phyloP scores from a whole-genome alignment of 345 rosid species.

The Lepidium sativum region DNA sequence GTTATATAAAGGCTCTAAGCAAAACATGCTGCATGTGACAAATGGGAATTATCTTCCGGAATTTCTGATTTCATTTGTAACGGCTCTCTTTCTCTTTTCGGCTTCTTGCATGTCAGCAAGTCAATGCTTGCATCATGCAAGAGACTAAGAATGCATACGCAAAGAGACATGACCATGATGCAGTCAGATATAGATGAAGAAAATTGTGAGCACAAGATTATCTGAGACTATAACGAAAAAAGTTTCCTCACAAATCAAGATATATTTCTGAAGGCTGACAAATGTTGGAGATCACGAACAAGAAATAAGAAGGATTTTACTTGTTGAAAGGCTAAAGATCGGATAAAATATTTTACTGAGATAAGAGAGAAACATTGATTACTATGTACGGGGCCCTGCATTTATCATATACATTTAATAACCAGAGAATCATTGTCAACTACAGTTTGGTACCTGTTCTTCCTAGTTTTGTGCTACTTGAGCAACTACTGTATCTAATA shows the following conservation, averaged over 20 bases:
- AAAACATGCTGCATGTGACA: slow-evolving; percentile 24
- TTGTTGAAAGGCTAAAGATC: neutral
- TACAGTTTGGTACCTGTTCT: slow-evolving; percentile 1
- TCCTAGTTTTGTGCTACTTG: neutral
- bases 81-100: slow-evolving; percentile 9
- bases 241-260: neutral
- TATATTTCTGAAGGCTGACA: neutral
- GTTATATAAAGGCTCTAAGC: neutral
- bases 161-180: slow-evolving; percentile 12
- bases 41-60: slow-evolving; percentile 12
- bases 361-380: neutral
- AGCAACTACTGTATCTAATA: slow-evolving; percentile 6
- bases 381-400: slow-evolving; percentile 2
- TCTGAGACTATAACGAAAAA: neutral
- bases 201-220: neutral
- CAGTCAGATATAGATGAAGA: slow-evolving; percentile 14
- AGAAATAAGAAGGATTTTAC: neutral
- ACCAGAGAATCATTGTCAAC: neutral
- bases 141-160: neutral
- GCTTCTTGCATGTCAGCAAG: slow-evolving; percentile 12
- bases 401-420: slow-evolving; percentile 12
- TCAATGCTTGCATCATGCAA: slow-evolving; percentile 20
- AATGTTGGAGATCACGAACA: neutral
- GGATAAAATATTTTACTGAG: neutral
- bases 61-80: slow-evolving; percentile 15